phyloP scores from a whole-genome alignment of 202 grass and related monocot genomes.

The Hordeum pubiflorum region DNA sequence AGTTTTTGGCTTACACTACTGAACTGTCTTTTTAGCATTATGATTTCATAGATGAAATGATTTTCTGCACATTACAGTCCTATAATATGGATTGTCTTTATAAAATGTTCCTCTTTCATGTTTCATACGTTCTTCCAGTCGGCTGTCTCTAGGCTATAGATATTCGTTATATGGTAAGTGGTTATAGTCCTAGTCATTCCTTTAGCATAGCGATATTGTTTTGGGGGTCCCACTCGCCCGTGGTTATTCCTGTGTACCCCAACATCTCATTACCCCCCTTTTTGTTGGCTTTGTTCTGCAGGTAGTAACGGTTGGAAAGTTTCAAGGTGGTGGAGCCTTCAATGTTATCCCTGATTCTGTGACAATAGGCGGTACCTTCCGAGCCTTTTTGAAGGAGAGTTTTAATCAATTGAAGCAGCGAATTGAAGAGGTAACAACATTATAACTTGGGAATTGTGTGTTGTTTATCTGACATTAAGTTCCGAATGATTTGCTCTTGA shows the following conservation, averaged over 20 bases:
- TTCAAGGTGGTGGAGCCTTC: conserved; percentile 87
- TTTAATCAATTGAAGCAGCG: conserved; percentile 68
- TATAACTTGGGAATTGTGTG: not conserved
- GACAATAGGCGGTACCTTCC: conserved; percentile 80
- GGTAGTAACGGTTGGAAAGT: conserved; percentile 86
- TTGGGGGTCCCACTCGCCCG: not conserved
- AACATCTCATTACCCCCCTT: not conserved
- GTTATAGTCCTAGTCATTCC: not conserved
- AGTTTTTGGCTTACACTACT: not conserved
- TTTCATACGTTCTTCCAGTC: not conserved
- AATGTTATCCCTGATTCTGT: conserved; percentile 97
- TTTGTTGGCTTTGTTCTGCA: conserved; percentile 26
- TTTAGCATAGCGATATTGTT: not conserved
- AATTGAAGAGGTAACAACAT: conserved; percentile 66
- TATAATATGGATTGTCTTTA: not conserved
- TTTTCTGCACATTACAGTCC: not conserved
- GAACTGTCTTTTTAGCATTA: not conserved
- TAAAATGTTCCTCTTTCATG: not conserved
- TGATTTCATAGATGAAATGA: conserved; percentile 1
- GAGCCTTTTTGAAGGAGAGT: conserved; percentile 69
- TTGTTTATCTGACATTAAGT: not conserved
- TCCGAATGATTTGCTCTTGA: conserved; percentile 10
- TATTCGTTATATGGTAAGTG: conserved; percentile 2
- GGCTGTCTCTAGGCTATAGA: not conserved
- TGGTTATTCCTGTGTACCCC: not conserved